Evolutionary conservation across 352 stramenopile species (phyloP).

Genomic region (Phytophthora syringae): DNA sequence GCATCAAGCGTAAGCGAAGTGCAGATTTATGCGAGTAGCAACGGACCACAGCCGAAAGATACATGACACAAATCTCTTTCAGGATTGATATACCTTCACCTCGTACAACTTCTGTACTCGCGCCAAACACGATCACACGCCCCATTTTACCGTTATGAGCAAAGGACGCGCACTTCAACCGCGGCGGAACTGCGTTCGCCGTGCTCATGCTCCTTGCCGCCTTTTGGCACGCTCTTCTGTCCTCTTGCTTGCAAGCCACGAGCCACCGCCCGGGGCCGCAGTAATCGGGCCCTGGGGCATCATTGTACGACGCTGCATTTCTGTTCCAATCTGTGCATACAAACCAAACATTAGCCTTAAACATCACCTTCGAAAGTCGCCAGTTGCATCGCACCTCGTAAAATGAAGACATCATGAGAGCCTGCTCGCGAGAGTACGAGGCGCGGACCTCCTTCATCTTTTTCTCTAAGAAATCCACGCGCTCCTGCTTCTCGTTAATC

Average conservation of each 20-base stretch:
- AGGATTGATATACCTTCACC: slow-evolving; percentile 32
- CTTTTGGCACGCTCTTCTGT: slow-evolving; percentile 86
- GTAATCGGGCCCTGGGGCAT: slow-evolving; percentile 71
- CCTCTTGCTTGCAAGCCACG: slow-evolving; percentile 86
- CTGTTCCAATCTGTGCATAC: slow-evolving; percentile 75
- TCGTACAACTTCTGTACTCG: slow-evolving; percentile 15
- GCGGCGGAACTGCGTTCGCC: not conserved
- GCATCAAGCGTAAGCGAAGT: slow-evolving; percentile 2
- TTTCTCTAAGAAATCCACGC: slow-evolving; percentile 86
- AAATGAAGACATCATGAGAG: slow-evolving; percentile 90
- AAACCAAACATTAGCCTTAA: slow-evolving; percentile 4
- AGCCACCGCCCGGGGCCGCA: slow-evolving; percentile 52
- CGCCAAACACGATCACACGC: not conserved
- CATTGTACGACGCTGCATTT: slow-evolving; percentile 90
- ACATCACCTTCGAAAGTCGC: not conserved
- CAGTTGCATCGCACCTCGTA: slow-evolving; percentile 68
- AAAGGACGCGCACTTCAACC: slow-evolving; percentile 5
- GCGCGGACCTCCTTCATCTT: slow-evolving; percentile 84
- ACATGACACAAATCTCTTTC: slow-evolving; percentile 33
- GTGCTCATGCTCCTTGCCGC: slow-evolving; percentile 61
- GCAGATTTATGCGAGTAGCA: slow-evolving; percentile 4
- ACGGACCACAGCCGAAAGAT: not conserved
- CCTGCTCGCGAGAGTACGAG: slow-evolving; percentile 86
- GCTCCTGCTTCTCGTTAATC: slow-evolving; percentile 87
- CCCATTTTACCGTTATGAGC: slow-evolving; percentile 12